Evolutionary conservation across 768 basidiomycete genomes (phyloP).

Genomic region (Lentinula edodes): DNA sequence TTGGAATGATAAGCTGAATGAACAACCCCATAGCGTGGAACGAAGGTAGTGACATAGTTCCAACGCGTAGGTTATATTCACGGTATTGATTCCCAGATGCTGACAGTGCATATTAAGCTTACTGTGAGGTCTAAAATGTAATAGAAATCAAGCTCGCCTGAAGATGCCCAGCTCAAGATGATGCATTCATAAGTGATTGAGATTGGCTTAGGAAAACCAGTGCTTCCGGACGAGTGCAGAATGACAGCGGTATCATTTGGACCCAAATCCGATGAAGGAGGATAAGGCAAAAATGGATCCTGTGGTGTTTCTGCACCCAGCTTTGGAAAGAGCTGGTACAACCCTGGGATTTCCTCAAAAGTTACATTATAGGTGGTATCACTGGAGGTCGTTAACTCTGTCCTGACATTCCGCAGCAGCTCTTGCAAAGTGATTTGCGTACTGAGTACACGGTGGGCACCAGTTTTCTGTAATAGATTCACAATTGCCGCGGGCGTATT

Average conservation of each 20-base stretch:
- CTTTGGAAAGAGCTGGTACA: conserved; percentile 17
- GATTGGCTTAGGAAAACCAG: conserved; percentile 33
- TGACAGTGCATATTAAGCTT: background rate
- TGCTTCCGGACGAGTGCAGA: conserved; percentile 36
- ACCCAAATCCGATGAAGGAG: background rate
- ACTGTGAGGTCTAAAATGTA: background rate
- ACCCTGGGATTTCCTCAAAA: conserved; percentile 1
- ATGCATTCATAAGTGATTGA: conserved; percentile 16
- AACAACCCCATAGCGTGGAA: conserved; percentile 27
- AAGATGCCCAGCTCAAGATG: conserved; percentile 16
- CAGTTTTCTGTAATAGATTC: conserved; percentile 29
- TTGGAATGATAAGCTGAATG: conserved; percentile 19
- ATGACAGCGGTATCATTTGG: conserved; percentile 17
- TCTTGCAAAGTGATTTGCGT: conserved; percentile 13
- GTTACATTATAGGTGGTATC: background rate
- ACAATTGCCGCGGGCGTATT: conserved; percentile 29
- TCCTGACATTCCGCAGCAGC: background rate
- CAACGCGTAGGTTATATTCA: conserved; percentile 9
- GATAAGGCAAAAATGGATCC: background rate
- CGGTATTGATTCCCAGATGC: conserved; percentile 8
- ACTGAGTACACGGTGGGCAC: conserved; percentile 31
- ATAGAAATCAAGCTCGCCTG: conserved; percentile 16
- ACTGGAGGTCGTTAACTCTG: background rate
- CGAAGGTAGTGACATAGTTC: conserved; percentile 22
- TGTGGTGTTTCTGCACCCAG: conserved; percentile 15